Evolutionary conservation across 108 stramenopile genomes (phyloP), one percentile per base, ranked within the genome.

Genomic region (Nitzschia sp.): DNA sequence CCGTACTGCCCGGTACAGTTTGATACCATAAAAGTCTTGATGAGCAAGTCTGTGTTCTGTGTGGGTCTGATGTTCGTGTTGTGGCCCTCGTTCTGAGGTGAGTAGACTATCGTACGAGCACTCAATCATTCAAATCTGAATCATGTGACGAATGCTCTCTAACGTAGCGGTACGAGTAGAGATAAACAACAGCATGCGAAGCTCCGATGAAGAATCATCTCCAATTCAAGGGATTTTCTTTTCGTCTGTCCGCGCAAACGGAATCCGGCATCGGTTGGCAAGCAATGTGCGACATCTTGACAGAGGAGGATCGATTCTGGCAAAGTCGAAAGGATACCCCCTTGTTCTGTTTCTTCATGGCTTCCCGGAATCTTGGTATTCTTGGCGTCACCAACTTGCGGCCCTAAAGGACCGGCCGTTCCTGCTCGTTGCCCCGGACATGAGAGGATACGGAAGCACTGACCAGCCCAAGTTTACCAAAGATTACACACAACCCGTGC

Each of bases 401-500:
- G 35, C 36, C 2, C 52, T 72, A n/a, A 28, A 25, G 25, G 29
- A 47, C 26, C 32, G 28, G 1, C 52, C 48, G 13, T 71, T 64
- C 41, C 69, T 53, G 6, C 19, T 32, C 0, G 58, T 69, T 9
- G 70, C 71, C 0, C 69, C 69, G n/a, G 76, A 77, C 41, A 72
- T 77, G 70, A 64, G 76, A 56, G 76, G 76, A 25, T 77, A 66
- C 47, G 76, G 76, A 25, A 21, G 23, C 28, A 64, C 76, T 0
- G 64, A 55, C 0, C 29, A 70, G 15, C 76, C 76, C 19, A 34
- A 34, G 22, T 16, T 41, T 0, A 41, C 41, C 5, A 47, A 62
- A 15, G 68, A 59, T 6, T 77, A 77, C 45, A 72, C 48, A 13
- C 36, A 63, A 0, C 31, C 59, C 11, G 38, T 29, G 5, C 36